Percentiles rank a stretch among this genome's conserved stretches.
phyloP scores from a whole-genome alignment of 2,329 filamentous ascomycete genomes.

The Fusarium sp. region DNA sequence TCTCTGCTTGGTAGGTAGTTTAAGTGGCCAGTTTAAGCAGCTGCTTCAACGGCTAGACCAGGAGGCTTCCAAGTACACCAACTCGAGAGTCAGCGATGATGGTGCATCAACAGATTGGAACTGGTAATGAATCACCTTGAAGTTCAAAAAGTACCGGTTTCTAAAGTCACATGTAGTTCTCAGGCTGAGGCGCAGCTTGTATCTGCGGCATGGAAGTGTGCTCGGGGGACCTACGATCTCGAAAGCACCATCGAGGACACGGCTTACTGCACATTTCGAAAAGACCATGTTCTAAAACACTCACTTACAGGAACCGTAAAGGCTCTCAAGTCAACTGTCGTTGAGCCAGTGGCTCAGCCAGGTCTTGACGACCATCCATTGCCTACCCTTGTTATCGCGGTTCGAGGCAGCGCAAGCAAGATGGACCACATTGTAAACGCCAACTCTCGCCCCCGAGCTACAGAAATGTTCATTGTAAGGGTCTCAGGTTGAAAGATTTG shows the following conservation, averaged over 20 bases:
- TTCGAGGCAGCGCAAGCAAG: slow-evolving; percentile 36
- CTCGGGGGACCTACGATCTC: slow-evolving; percentile 24
- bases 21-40: slow-evolving; percentile 23
- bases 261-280: slow-evolving; percentile 18
- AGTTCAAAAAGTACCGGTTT: background rate
- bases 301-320: slow-evolving; percentile 31
- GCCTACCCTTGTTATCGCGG: slow-evolving; percentile 32
- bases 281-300: slow-evolving; percentile 10
- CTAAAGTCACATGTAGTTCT: slow-evolving; percentile 12
- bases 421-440: slow-evolving; percentile 42
- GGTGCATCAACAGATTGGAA: slow-evolving; percentile 26
- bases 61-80: slow-evolving; percentile 35
- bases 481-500: background rate
- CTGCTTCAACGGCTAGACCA: slow-evolving; percentile 37
- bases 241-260: slow-evolving; percentile 15
- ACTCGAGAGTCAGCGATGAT: slow-evolving; percentile 28
- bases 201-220: slow-evolving; percentile 35
- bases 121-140: slow-evolving; percentile 7
- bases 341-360: background rate
- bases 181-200: slow-evolving; percentile 29
- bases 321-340: slow-evolving; percentile 27
- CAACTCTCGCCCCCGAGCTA: slow-evolving; percentile 16
- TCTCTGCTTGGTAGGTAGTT: background rate
- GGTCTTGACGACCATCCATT: background rate
- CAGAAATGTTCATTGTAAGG: slow-evolving; percentile 32